A percentile compares a stretch with the other conserved stretches of the same genome.
These are phyloP conservation scores for Eucalyptus sp. DNA, from an alignment of 345 rosid species.

Conservation along the genomic window DNA sequence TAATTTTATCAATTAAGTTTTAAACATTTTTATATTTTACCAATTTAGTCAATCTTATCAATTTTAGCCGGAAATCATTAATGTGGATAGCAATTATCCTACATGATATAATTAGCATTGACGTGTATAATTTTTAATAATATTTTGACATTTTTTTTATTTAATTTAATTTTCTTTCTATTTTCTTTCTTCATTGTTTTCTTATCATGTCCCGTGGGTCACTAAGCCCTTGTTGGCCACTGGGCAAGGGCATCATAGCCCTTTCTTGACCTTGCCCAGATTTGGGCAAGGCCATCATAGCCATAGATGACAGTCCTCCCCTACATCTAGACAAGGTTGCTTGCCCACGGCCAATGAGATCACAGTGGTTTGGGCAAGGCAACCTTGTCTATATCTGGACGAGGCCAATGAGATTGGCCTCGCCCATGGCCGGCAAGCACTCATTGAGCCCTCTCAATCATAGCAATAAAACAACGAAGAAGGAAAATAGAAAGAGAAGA, in stretches of 20 bases:
- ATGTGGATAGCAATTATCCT: rapidly evolving
- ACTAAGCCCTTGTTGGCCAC: rapidly evolving
- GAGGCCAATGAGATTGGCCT: no score
- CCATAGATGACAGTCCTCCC: rapidly evolving
- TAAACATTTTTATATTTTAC: no score
- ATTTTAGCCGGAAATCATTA: no score
- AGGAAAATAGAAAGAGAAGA: no score
- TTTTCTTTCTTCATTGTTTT: no score
- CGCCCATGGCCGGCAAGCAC: no score
- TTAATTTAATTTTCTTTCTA: no score
- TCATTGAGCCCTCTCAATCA: rapidly evolving
- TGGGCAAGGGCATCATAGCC: no score
- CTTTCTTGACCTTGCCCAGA: background rate
- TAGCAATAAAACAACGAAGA: rapidly evolving
- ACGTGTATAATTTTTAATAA: rapidly evolving
- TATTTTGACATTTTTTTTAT: no score
- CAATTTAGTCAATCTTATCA: background rate
- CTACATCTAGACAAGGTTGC: background rate
- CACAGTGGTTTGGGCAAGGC: background rate
- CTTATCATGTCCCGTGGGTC: rapidly evolving
- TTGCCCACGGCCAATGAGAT: no score
- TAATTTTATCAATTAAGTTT: no score
- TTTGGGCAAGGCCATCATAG: background rate
- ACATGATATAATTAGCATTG: rapidly evolving
- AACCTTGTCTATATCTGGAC: rapidly evolving